phyloP scores from a whole-genome alignment of 2,329 filamentous ascomycete species.

The Cercospora sp. region DNA sequence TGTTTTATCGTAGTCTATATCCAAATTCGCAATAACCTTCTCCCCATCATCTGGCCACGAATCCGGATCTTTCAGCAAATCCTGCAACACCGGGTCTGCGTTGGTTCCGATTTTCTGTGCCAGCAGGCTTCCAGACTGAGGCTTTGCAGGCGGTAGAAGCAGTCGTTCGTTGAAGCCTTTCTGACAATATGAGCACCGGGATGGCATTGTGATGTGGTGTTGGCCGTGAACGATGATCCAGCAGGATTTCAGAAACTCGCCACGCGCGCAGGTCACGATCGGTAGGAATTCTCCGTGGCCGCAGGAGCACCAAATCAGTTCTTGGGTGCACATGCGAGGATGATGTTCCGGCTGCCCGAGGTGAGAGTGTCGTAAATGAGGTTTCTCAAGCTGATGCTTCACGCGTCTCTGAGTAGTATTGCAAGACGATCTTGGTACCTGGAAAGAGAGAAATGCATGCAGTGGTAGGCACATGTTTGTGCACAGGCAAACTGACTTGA shows the following conservation, averaged over 20 bases:
- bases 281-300: constrained; percentile 38
- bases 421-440: neutral
- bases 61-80: constrained; percentile 17
- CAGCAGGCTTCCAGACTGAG: constrained; percentile 17
- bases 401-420: neutral
- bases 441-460: neutral
- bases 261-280: constrained; percentile 30
- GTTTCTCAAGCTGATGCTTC: neutral
- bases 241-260: constrained; percentile 25
- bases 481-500: neutral
- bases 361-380: neutral
- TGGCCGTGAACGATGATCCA: constrained; percentile 36
- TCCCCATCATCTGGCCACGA: constrained; percentile 19
- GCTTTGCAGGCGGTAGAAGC: constrained; percentile 15
- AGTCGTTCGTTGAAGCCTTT: constrained; percentile 25
- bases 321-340: constrained; percentile 36
- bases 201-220: constrained; percentile 27
- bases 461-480: neutral
- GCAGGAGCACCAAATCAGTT: constrained; percentile 39
- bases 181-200: constrained; percentile 35
- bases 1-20: neutral
- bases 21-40: constrained; percentile 1
- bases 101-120: constrained; percentile 20
- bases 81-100: constrained; percentile 14
- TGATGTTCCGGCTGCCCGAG: neutral